Conservation (phyloP, 2,329 filamentous ascomycete genomes). For the Paracoccidioides lutzii region DNA sequence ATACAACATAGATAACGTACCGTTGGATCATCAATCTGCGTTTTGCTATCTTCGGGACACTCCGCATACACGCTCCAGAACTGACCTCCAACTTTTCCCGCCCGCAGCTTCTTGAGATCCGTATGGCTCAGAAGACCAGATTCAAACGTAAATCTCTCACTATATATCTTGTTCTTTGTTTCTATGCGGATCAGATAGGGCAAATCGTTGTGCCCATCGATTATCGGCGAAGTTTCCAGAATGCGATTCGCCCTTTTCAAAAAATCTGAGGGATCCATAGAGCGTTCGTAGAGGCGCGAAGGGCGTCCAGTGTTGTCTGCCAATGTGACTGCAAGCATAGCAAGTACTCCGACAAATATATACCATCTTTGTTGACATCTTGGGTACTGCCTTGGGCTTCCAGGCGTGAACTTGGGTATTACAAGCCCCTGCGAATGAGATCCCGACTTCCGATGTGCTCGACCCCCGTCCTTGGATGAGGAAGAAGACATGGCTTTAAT, state of each 20-base stretch:
- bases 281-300: neutral
- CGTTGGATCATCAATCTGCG: conserved; percentile 13
- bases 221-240: conserved; percentile 16
- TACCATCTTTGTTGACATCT: neutral
- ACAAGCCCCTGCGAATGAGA: neutral
- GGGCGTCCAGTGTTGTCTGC: neutral
- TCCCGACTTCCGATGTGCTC: neutral
- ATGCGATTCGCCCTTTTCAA: conserved; percentile 14
- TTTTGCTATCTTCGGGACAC: conserved; percentile 9
- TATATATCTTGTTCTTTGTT: conserved; percentile 19
- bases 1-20: conserved; percentile 5
- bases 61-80: conserved; percentile 23
- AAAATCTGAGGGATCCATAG: conserved; percentile 4
- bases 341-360: neutral
- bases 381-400: neutral
- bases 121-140: conserved; percentile 16
- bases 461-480: no score
- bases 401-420: neutral
- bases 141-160: conserved; percentile 13
- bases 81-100: conserved; percentile 19
- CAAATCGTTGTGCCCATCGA: conserved; percentile 25
- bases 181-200: conserved; percentile 18
- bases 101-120: conserved; percentile 16
- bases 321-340: neutral
- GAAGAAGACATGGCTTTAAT: neutral